Conservation (phyloP, 2,329 filamentous ascomycete species). For the Cladosporium austrohemisphaericum region DNA sequence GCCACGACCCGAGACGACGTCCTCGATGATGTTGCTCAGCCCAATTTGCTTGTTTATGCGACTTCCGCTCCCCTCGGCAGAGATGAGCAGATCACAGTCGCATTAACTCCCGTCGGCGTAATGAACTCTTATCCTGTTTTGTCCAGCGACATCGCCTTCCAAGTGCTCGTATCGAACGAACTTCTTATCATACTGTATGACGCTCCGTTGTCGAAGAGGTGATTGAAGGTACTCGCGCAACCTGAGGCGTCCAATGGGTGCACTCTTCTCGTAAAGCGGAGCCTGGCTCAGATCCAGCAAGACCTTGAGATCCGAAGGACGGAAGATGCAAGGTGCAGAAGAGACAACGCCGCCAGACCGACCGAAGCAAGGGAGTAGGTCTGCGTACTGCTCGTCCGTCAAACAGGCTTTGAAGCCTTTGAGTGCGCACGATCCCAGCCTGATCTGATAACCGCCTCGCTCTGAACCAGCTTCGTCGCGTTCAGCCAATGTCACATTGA, state of each 20-base stretch:
- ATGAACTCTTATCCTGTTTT: neutral
- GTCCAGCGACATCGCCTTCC: neutral
- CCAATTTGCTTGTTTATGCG: neutral
- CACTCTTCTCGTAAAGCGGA: neutral
- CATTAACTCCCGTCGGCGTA: neutral
- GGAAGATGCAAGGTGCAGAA: neutral
- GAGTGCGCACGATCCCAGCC: neutral
- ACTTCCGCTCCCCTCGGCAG: neutral
- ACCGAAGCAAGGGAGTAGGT: neutral
- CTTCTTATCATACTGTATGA: neutral
- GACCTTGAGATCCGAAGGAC: neutral
- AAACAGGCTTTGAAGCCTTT: neutral
- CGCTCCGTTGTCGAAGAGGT: neutral
- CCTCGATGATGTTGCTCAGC: conserved; percentile 25
- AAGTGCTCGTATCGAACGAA: neutral
- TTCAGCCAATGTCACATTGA: neutral
- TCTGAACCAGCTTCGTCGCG: neutral
- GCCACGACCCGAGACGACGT: conserved; percentile 19
- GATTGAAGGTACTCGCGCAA: neutral
- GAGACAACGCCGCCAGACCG: neutral
- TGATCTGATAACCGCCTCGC: neutral
- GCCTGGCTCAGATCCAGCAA: neutral
- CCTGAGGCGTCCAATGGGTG: neutral
- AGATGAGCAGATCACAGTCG: neutral
- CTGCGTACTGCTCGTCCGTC: neutral